These are phyloP conservation scores for Usnea hakonensis DNA, from an alignment of 495 filamentous ascomycete genomes.

Conservation along the genomic window DNA sequence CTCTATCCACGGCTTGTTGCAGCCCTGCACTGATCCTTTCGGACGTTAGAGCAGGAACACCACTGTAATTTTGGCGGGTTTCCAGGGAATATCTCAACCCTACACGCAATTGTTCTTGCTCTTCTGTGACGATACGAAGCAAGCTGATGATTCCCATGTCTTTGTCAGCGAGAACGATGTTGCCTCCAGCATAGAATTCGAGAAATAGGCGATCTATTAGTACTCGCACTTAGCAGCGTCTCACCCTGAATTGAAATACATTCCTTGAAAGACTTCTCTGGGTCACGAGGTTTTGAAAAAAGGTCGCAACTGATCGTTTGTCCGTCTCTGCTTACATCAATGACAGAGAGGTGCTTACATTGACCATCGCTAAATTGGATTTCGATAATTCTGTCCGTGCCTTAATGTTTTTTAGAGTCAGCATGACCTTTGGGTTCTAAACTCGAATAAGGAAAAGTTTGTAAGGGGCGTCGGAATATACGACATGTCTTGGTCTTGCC, in stretches of 20 bases:
- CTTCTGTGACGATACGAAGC: conserved; percentile 70
- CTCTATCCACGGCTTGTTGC: conserved; percentile 52
- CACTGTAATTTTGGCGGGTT: conserved; percentile 71
- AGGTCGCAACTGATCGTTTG: background rate
- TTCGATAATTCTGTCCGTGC: conserved; percentile 84
- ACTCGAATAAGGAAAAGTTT: background rate
- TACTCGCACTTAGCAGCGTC: background rate
- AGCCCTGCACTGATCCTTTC: conserved; percentile 64
- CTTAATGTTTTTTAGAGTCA: background rate
- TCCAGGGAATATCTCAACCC: conserved; percentile 73
- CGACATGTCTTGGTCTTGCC: background rate
- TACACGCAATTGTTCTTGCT: conserved; percentile 62
- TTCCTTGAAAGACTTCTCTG: background rate
- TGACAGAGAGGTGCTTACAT: conserved; percentile 27
- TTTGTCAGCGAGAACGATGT: conserved; percentile 82
- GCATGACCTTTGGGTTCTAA: background rate
- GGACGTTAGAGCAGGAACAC: conserved; percentile 63
- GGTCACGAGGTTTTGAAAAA: background rate
- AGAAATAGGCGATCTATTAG: conserved; percentile 60
- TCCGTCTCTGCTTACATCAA: background rate
- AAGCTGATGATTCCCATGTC: conserved; percentile 71
- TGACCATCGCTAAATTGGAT: conserved; percentile 85
- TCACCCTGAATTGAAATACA: background rate
- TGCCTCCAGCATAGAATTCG: conserved; percentile 95
- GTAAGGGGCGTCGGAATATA: background rate